Evolutionary conservation across 306 rosid genomes (phyloP), one percentile per base, ranked within the genome.

Genomic region (Trichosanthes cucumerina): DNA sequence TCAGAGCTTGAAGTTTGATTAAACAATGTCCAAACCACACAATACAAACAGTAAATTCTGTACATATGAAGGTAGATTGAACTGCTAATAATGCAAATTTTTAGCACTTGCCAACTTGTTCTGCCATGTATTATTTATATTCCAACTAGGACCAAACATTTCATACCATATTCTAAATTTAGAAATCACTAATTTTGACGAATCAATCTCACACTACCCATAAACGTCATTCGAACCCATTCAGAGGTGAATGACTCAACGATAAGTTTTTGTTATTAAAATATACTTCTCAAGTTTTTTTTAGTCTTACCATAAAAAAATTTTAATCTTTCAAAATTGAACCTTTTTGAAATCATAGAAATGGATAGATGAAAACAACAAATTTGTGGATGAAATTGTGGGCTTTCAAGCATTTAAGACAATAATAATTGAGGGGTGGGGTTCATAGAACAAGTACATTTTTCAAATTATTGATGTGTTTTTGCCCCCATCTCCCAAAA

Each of bases 21-120:
- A 26, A 46, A 69, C 54, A 69, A 43, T 69, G 33, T 41, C 52
- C 75, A 69, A 68, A 68, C 34, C 54, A 41, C 75, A 69, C 75
- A 66, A 72, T 72, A 47, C 21, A 72, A 41, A 72, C 77, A 24
- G 58, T 72, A 72, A 24, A 72, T 24, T 72, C 58, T 72, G 58
- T 72, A 72, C 58, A 72, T 72, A 72, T 44, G 24, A 47, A 44
- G 41, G 39, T 72, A 72, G 58, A 72, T 72, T 72, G 23, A 46
- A 72, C 38, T 72, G 21, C 58, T 44, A 26, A 72, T 44, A 44
- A 72, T 72, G 77, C 76, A 46, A 12, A 71, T 71, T 14, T 23
- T 71, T 26, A 21, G 36, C 54, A 5, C 34, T 33, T 70, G 36
- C 52, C 75, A 39, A 68, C 53, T 68, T 68, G 75, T 41, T 69